Base-by-base conservation (phyloP, 2,329 filamentous ascomycete genomes). In the Cercospora brassicicola region DNA sequence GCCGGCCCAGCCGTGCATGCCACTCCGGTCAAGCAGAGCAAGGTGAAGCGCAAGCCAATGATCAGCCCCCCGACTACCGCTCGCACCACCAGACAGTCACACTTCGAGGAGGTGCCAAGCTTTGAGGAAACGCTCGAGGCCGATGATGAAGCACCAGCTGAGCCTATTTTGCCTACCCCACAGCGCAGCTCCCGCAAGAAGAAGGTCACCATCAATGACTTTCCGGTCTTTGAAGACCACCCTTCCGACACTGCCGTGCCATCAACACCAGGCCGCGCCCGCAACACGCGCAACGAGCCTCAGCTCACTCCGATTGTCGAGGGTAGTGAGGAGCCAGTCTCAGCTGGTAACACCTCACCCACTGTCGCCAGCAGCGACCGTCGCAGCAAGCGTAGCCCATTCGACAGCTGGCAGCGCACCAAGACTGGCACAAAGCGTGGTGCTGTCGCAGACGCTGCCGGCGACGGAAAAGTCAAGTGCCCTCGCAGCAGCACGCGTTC, bases 341-440 rank as follows among this genome's bases (percentile, higher is more conserved):
- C 60, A 13, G 59, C 28, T 33, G 61, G 65, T 60, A 23, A 39
- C 15, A 39, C 36, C 13, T 62, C 66, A n/a, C 39, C 69, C 45
- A 57, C 62, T 23, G 42, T 56, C 26, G 63, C 57, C 1, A 39
- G 62, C n/a, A 64, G 48, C 20, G 62, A 66, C 23, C 53, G 67
- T 4, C 64, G 65, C 61, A 75, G 71, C 71, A 75, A 78, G 71
- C 81, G 81, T 66, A 89, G 86, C 73, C 88, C 87, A 2, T 92
- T 92, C 73, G 88, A 91, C 73, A 83, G 83, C 45, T 93, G 90
- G 90, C 86, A 83, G 70, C 87, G 89, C 67, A 87, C 87, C 73
- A 92, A 92, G 67, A 28, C 63, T 48, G 71, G 72, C 31, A 59
- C 42, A 23, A 74, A 74, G 69, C 72, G 73, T 53, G 65, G 67